These are phyloP conservation scores for Leccinum rimulosum DNA, from an alignment of 768 basidiomycete species.

Conservation along the genomic window DNA sequence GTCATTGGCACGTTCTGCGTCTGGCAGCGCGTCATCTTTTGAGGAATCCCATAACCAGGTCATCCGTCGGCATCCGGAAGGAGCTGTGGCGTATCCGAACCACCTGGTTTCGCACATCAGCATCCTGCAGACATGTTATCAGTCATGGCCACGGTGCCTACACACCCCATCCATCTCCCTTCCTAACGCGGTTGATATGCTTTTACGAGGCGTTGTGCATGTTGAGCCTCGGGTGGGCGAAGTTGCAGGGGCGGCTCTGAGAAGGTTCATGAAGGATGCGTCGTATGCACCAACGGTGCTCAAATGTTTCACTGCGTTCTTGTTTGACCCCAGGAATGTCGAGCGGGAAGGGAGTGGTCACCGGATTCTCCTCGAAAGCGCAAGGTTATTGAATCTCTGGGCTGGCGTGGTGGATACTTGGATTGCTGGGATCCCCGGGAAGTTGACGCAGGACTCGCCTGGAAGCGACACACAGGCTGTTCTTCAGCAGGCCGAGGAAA, in stretches of 20 bases:
- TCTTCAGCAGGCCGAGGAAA: conserved; percentile 50
- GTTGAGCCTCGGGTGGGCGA: conserved; percentile 74
- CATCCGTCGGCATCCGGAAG: conserved; percentile 66
- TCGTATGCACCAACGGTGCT: conserved; percentile 56
- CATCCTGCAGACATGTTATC: conserved; percentile 73
- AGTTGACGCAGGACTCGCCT: conserved; percentile 37
- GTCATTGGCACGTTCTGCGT: conserved; percentile 49
- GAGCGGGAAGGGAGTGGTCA: conserved; percentile 61
- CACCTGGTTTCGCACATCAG: conserved; percentile 60
- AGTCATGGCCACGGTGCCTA: conserved; percentile 81
- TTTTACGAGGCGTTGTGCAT: conserved; percentile 80
- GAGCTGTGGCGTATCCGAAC: conserved; percentile 63
- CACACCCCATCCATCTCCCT: conserved; percentile 51
- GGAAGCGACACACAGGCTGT: conserved; percentile 43
- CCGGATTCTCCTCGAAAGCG: conserved; percentile 63
- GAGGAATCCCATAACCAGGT: conserved; percentile 70
- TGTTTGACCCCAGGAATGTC: conserved; percentile 69
- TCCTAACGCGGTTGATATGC: conserved; percentile 68
- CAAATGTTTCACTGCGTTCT: conserved; percentile 61
- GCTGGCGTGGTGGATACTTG: conserved; percentile 66
- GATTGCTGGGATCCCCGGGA: conserved; percentile 48
- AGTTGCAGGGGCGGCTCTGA: conserved; percentile 65
- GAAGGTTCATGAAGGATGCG: conserved; percentile 67
- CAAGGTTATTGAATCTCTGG: conserved; percentile 73
- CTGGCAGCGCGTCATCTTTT: conserved; percentile 43